A percentile compares a stretch with the other conserved stretches of the same genome.
Evolutionary conservation across 129 eudicot genomes (phyloP).

Genomic region (Heracleum sosnowskyi): DNA sequence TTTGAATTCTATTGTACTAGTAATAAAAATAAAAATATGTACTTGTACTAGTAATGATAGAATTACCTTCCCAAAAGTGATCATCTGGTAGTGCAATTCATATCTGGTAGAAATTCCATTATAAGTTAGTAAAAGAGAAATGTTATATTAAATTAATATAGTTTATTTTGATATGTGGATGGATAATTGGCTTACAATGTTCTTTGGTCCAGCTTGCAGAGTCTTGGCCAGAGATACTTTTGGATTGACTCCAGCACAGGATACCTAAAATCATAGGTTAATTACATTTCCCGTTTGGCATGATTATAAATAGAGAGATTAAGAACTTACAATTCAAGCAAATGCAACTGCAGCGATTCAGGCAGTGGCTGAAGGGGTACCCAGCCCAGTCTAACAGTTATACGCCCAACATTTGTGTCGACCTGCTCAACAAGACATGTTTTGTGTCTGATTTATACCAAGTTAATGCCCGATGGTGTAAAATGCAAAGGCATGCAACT

Average conservation of each 20-base stretch:
- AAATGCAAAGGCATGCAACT: conserved; percentile 18
- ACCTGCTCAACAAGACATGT: conserved; percentile 36
- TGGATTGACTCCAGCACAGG: conserved; percentile 81
- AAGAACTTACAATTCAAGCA: conserved; percentile 65
- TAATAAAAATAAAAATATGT: background rate
- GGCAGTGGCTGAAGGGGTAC: conserved; percentile 89
- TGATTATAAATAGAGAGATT: conserved; percentile 1
- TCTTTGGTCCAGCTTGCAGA: conserved; percentile 90
- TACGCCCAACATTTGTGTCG: conserved; percentile 89
- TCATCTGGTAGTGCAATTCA: conserved; percentile 92
- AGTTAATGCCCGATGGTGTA: conserved; percentile 1
- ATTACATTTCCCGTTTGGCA: background rate
- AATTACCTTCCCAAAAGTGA: conserved; percentile 90
- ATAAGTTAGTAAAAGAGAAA: background rate
- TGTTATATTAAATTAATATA: background rate
- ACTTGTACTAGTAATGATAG: conserved; percentile 6
- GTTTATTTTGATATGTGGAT: conserved; percentile 6
- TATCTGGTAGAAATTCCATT: conserved; percentile 43
- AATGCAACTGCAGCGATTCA: conserved; percentile 78
- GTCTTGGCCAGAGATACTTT: conserved; percentile 85
- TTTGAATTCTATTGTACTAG: too few species aligned
- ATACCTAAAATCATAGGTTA: conserved; percentile 39
- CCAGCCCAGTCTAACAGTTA: conserved; percentile 96
- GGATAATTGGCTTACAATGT: conserved; percentile 46
- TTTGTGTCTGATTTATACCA: background rate